A percentile compares a stretch with the other conserved stretches of the same genome.
Evolutionary conservation across 768 basidiomycete genomes (phyloP).

Genomic region (Amanita molliuscula): DNA sequence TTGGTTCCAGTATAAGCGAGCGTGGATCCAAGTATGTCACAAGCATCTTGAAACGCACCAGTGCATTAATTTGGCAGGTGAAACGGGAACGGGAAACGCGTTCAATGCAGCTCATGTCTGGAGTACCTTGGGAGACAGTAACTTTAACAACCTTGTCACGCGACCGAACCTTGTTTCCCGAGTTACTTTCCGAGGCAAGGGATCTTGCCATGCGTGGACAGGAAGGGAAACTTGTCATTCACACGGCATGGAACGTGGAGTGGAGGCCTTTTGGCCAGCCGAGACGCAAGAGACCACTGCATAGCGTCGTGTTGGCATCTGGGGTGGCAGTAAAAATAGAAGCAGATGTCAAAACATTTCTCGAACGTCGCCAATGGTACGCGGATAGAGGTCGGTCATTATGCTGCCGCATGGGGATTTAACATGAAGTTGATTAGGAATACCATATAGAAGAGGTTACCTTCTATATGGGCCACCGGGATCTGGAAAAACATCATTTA

Average conservation of each 20-base stretch:
- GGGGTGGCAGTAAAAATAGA: conserved; percentile 84
- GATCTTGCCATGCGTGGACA: conserved; percentile 77
- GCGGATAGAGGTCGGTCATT: conserved; percentile 73
- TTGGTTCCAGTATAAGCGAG: conserved; percentile 80
- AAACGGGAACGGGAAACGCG: conserved; percentile 92
- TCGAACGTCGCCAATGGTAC: conserved; percentile 86
- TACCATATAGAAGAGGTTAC: conserved; percentile 95
- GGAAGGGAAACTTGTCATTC: conserved; percentile 91
- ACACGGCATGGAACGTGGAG: conserved; percentile 94
- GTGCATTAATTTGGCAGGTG: conserved; percentile 40
- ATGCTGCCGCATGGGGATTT: conserved; percentile 3
- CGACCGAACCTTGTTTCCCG: conserved; percentile 73
- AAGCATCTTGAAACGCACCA: neutral
- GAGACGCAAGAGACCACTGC: conserved; percentile 72
- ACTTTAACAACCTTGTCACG: conserved; percentile 87
- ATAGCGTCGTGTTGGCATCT: conserved; percentile 79
- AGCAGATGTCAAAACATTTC: conserved; percentile 70
- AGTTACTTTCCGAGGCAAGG: conserved; percentile 80
- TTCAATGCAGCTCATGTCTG: conserved; percentile 84
- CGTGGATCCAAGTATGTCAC: conserved; percentile 85
- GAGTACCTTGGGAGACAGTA: conserved; percentile 95
- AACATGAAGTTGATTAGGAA: conserved; percentile 42
- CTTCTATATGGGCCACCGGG: conserved; percentile 94
- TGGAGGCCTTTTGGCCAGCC: conserved; percentile 96
- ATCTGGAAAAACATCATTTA: conserved; percentile 97